Evolutionary conservation across 257 asterid genomes (phyloP), one percentile per base, ranked within the genome.

Genomic region (Fraxinus quadrangulata): DNA sequence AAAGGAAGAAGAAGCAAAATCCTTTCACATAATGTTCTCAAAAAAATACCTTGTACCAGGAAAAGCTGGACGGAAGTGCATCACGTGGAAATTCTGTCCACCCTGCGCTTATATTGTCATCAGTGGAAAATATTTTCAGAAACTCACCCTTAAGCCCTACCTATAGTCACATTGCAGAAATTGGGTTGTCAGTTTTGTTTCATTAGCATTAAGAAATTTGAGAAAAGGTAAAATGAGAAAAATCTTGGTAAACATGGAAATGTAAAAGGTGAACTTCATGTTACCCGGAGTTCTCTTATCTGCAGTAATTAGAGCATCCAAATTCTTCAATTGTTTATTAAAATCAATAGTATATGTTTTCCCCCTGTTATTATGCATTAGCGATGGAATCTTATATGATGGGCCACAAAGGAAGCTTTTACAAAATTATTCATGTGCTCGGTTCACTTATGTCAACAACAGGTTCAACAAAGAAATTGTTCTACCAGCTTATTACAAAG

Each of bases 101-200:
- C 73, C 83, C 83, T 45, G 81, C 61, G 66, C 75, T 81, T 81
- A 31, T 81, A 36, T 81, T 78, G 70, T 80, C 85, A 79, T 85
- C 86, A 47, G 31, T 66, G 40, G 84, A 66, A 69, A 88, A 92
- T 71, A 89, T 54, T 76, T 82, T 85, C 73, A 83, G 79, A 83
- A 81, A 88, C 86, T 94, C 98, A 21, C 98, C 96, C 84, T 81
- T 83, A 28, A 92, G 90, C 83, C 98, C 97, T 45, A 89, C 91
- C 97, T 91, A 89, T 76, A 81, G 72, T 65, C 59, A 80, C 28
- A 78, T 74, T 37, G 71, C 33, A 66, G 66, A 59, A 56, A 42
- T 23, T 71, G 47, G 73, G 67, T 36, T 9, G 26, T 33, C 78
- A 74, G 72, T 63, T 67, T 71, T 75, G 77, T 78, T 70, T 56